Conservation (phyloP, 1,139 yeast species). For the Hyphopichia khmerensis region DNA sequence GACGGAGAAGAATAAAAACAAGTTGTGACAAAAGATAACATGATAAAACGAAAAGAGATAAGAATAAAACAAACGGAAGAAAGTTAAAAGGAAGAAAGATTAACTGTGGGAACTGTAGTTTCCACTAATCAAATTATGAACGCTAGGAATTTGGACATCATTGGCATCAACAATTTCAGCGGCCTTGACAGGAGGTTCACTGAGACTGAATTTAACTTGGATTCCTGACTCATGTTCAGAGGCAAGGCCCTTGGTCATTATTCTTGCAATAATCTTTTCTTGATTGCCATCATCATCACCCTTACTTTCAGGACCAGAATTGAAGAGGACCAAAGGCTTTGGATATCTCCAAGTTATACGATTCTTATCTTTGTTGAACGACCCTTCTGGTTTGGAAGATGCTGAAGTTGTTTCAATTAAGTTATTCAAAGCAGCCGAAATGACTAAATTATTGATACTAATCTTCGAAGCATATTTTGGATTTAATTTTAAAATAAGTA, state of each 20-base stretch:
- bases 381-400: conserved; percentile 85
- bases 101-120: conserved; percentile 31
- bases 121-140: conserved; percentile 36
- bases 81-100: background rate
- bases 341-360: conserved; percentile 82
- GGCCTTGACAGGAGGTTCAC: conserved; percentile 25
- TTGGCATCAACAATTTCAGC: conserved; percentile 21
- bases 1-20: background rate
- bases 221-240: conserved; percentile 70
- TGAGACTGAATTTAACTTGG: conserved; percentile 56
- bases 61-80: background rate
- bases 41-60: background rate
- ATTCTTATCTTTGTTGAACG: conserved; percentile 79
- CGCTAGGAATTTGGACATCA: conserved; percentile 26
- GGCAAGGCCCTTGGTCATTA: conserved; percentile 62
- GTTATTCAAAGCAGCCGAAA: conserved; percentile 58
- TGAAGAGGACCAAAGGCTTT: conserved; percentile 44
- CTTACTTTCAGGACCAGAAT: conserved; percentile 11
- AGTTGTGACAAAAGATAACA: background rate
- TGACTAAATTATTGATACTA: conserved; percentile 58
- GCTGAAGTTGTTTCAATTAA: conserved; percentile 61
- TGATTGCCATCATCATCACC: conserved; percentile 30
- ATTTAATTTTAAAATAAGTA: conserved; percentile 65
- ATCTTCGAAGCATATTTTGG: conserved; percentile 47
- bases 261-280: conserved; percentile 69